phyloP scores from a whole-genome alignment of 2,329 filamentous ascomycete species.

The Alternaria brassicae region DNA sequence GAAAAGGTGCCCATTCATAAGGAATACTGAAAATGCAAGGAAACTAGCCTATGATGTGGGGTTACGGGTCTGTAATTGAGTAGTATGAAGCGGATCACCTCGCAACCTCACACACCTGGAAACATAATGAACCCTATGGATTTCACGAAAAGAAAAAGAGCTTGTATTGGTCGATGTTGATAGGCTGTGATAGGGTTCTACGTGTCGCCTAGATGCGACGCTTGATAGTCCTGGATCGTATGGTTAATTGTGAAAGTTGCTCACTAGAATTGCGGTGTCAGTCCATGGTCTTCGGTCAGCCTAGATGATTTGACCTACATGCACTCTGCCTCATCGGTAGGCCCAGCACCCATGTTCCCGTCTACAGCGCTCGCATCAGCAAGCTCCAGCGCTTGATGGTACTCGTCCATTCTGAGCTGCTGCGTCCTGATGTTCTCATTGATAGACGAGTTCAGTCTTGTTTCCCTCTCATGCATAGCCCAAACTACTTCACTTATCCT shows the following conservation, averaged over 20 bases:
- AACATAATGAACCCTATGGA: neutral
- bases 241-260: neutral
- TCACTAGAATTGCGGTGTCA: neutral
- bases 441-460: constrained; percentile 17
- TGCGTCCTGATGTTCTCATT: constrained; percentile 19
- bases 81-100: neutral
- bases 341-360: neutral
- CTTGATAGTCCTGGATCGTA: neutral
- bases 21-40: too few relatives aligned
- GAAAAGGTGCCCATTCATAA: too few relatives aligned
- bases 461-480: constrained; percentile 20
- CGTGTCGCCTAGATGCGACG: neutral
- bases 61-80: neutral
- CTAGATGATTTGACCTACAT: neutral
- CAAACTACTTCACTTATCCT: constrained; percentile 24
- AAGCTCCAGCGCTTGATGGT: constrained; percentile 30
- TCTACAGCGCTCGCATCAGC: neutral
- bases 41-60: neutral
- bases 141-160: neutral
- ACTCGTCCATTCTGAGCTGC: constrained; percentile 23
- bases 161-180: neutral
- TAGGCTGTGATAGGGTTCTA: neutral
- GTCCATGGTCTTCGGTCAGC: neutral
- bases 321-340: constrained; percentile 8
- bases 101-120: neutral